Conservation (phyloP, 2,329 filamentous ascomycete species). For the Diaporthe ilicicola region DNA sequence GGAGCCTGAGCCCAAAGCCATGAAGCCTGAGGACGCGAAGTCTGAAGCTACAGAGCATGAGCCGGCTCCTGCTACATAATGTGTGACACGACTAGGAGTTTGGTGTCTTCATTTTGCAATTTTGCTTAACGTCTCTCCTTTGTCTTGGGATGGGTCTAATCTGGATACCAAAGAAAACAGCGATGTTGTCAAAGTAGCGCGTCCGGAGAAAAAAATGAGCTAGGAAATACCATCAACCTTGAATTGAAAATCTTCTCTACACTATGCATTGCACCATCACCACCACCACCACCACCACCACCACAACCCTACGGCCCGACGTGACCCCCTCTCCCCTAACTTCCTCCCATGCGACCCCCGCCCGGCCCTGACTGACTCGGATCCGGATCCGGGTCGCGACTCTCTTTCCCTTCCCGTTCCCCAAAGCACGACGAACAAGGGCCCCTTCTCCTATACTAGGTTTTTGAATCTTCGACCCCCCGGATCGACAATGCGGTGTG, state of each 20-base stretch:
- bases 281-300: too few species aligned
- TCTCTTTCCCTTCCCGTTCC: neutral
- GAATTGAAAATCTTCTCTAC: too few species aligned
- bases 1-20: neutral
- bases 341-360: too few species aligned
- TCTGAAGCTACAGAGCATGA: neutral
- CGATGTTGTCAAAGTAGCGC: neutral
- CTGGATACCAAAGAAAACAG: neutral
- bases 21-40: neutral
- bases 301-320: too few species aligned
- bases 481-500: neutral
- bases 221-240: neutral
- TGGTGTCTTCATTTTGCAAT: neutral
- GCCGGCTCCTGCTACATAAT: slow-evolving; percentile 10
- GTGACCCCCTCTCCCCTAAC: too few species aligned
- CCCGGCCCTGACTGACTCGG: too few species aligned
- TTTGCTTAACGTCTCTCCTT: neutral
- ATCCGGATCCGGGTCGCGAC: too few species aligned
- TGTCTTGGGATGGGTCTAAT: neutral
- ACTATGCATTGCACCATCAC: too few species aligned
- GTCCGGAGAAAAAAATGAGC: neutral
- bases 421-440: neutral
- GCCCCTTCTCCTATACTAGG: neutral
- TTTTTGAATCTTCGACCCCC: neutral
- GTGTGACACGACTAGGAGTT: slow-evolving; percentile 3